Conservation (phyloP, 495 filamentous ascomycete genomes). For the Schizothecium vesticola region DNA sequence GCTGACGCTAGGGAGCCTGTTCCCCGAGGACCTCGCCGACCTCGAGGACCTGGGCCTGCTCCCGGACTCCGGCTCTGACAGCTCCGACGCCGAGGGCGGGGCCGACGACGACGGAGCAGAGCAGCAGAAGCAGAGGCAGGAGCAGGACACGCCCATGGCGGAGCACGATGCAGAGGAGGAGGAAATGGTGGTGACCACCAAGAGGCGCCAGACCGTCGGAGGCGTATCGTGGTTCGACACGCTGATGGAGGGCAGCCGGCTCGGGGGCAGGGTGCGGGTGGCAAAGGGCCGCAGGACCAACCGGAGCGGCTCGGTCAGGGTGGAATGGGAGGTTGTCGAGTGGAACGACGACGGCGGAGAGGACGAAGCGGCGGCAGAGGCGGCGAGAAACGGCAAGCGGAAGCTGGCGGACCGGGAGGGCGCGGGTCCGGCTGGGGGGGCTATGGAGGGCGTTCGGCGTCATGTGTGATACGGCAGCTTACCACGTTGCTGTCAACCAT, state of each 20-base stretch:
- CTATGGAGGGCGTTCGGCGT: conserved; percentile 17
- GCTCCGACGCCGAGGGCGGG: conserved; percentile 37
- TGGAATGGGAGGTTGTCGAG: conserved; percentile 84
- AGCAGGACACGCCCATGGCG: conserved; percentile 9
- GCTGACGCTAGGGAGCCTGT: conserved; percentile 66
- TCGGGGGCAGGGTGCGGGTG: conserved; percentile 58
- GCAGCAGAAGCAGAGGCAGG: not conserved
- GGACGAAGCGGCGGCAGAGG: conserved; percentile 50
- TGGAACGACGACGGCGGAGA: conserved; percentile 57
- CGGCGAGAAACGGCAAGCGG: conserved; percentile 42
- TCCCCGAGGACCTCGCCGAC: conserved; percentile 56
- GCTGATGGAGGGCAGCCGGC: conserved; percentile 65
- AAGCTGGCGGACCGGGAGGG: conserved; percentile 45
- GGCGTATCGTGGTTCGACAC: conserved; percentile 76
- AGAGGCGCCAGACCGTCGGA: conserved; percentile 38
- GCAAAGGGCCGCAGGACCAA: conserved; percentile 51
- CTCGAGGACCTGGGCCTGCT: conserved; percentile 66
- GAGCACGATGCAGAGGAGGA: conserved; percentile 14
- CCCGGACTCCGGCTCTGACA: conserved; percentile 36
- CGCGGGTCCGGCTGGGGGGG: conserved; percentile 10
- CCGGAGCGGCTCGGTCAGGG: conserved; percentile 51
- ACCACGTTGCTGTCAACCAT: not conserved
- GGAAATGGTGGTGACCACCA: conserved; percentile 10
- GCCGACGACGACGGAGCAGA: not conserved
- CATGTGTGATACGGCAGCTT: not conserved